phyloP scores from a whole-genome alignment of 441 rosid genomes.

The Biscutella auriculata region DNA sequence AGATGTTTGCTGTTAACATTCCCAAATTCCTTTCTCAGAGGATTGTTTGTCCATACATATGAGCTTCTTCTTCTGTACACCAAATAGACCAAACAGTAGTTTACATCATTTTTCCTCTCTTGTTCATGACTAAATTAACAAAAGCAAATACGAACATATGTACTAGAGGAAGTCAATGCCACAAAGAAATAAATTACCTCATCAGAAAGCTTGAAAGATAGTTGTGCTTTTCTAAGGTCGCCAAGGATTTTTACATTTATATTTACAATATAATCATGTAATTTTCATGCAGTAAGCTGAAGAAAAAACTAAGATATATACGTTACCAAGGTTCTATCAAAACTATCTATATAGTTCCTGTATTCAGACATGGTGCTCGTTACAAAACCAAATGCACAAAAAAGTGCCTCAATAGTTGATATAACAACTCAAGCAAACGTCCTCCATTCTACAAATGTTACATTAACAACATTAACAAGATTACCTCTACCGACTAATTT shows the following conservation, averaged over 20 bases:
- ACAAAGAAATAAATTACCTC: conserved; percentile 43
- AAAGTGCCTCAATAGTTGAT: too few species aligned
- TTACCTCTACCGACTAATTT: conserved; percentile 75
- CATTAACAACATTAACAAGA: background rate
- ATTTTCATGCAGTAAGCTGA: background rate
- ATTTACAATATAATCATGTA: conserved; percentile 24
- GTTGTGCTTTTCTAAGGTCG: conserved; percentile 65
- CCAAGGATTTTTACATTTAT: conserved; percentile 53
- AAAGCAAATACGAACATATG: too few species aligned
- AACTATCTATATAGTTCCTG: background rate
- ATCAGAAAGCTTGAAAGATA: conserved; percentile 59
- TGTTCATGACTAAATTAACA: too few species aligned
- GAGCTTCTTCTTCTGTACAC: conserved; percentile 79
- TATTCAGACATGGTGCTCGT: background rate
- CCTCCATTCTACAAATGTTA: background rate
- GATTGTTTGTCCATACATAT: conserved; percentile 75
- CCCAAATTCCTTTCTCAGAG: conserved; percentile 91
- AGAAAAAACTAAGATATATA: background rate
- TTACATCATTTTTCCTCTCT: too few species aligned
- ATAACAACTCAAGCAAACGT: background rate
- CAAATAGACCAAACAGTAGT: too few species aligned
- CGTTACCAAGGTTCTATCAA: background rate
- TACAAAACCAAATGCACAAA: background rate
- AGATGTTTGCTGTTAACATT: conserved; percentile 95
- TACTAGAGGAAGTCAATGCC: background rate